A percentile compares a stretch with the other conserved stretches of the same genome.
phyloP scores from a whole-genome alignment of 192 early-diverging fungal genomes.

The Podila epicladia region DNA sequence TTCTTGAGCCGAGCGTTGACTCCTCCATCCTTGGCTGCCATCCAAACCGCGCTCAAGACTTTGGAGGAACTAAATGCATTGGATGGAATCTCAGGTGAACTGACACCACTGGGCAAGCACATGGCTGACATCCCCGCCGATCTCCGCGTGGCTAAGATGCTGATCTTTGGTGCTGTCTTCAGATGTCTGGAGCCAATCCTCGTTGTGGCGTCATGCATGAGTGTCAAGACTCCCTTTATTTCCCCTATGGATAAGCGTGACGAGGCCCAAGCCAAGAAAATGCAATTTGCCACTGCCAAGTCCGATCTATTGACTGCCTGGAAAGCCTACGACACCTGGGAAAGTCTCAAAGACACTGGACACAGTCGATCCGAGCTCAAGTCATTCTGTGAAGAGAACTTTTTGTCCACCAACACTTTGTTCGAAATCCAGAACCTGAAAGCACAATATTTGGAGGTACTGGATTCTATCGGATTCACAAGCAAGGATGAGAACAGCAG shows the following conservation, averaged over 20 bases:
- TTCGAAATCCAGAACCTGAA: conserved; percentile 68
- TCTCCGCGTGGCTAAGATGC: conserved; percentile 80
- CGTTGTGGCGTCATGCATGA: conserved; percentile 73
- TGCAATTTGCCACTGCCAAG: conserved; percentile 47
- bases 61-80: conserved; percentile 73
- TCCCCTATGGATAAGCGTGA: conserved; percentile 44
- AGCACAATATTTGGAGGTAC: conserved; percentile 65
- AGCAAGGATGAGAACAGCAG: conserved; percentile 2
- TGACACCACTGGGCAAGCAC: conserved; percentile 76
- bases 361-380: conserved; percentile 31
- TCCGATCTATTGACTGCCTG: conserved; percentile 55
- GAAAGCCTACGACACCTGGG: conserved; percentile 58
- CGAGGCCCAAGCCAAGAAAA: conserved; percentile 48
- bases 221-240: conserved; percentile 61
- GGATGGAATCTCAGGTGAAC: conserved; percentile 42
- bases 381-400: conserved; percentile 61
- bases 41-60: conserved; percentile 66
- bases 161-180: conserved; percentile 78
- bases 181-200: conserved; percentile 78
- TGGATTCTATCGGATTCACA: conserved; percentile 72
- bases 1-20: conserved; percentile 72
- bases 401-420: conserved; percentile 69
- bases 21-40: conserved; percentile 66
- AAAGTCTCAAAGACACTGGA: conserved; percentile 40
- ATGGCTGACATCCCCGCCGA: conserved; percentile 81